A percentile compares a stretch with the other conserved stretches of the same genome.
These are phyloP conservation scores for Cyberlindnera maritima DNA, from an alignment of 805 yeast species.

Conservation along the genomic window DNA sequence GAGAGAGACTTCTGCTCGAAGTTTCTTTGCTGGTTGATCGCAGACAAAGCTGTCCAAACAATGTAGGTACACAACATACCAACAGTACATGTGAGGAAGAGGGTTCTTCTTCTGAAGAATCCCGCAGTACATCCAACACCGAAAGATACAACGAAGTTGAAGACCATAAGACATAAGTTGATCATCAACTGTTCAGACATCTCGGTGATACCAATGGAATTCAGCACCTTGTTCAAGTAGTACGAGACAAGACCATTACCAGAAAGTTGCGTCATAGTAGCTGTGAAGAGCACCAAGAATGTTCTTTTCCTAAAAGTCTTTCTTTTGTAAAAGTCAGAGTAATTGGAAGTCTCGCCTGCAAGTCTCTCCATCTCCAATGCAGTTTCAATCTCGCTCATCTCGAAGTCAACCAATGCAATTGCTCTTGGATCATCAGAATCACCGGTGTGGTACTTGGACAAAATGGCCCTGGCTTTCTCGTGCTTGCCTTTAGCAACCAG, in stretches of 20 bases:
- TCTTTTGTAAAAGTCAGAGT: background rate
- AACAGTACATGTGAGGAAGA: slow-evolving; percentile 33
- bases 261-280: background rate
- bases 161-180: slow-evolving; percentile 46
- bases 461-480: slow-evolving; percentile 41
- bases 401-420: slow-evolving; percentile 34
- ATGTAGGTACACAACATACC: slow-evolving; percentile 36
- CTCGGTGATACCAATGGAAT: slow-evolving; percentile 26
- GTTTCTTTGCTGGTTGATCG: slow-evolving; percentile 38
- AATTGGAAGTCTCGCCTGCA: slow-evolving; percentile 27
- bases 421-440: slow-evolving; percentile 19
- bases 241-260: slow-evolving; percentile 1
- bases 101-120: slow-evolving; percentile 33
- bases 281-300: background rate
- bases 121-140: slow-evolving; percentile 18
- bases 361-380: slow-evolving; percentile 40
- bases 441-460: slow-evolving; percentile 39
- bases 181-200: slow-evolving; percentile 41
- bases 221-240: background rate
- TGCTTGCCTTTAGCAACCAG: slow-evolving; percentile 38
- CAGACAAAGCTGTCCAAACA: slow-evolving; percentile 44
- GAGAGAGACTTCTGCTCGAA: slow-evolving; percentile 32
- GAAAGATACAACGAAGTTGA: slow-evolving; percentile 32
- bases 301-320: background rate
- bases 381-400: slow-evolving; percentile 38